phyloP scores from a whole-genome alignment of 1,139 yeast species.

The Kluyveromyces sp. region DNA sequence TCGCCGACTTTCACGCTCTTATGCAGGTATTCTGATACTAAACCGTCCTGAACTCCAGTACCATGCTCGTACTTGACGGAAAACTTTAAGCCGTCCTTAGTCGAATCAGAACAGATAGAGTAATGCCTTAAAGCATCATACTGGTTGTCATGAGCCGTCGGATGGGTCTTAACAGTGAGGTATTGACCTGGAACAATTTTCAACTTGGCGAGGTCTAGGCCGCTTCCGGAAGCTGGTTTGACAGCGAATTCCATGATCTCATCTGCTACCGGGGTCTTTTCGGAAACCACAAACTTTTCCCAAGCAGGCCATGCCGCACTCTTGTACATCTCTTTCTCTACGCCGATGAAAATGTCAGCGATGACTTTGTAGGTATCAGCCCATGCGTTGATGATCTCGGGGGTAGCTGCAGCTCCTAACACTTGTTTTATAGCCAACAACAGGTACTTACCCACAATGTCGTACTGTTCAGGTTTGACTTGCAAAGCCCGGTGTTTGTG shows the following conservation, averaged over 20 bases:
- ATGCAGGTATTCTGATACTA: conserved; percentile 50
- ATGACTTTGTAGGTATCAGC: conserved; percentile 55
- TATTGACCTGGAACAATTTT: conserved; percentile 50
- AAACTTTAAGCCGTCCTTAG: conserved; percentile 29
- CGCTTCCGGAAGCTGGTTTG: conserved; percentile 38
- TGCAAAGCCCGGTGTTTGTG: conserved; percentile 61
- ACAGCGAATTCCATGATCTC: conserved; percentile 46
- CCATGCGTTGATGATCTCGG: conserved; percentile 59
- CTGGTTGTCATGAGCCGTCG: conserved; percentile 25
- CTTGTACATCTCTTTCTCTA: conserved; percentile 45
- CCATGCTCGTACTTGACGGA: conserved; percentile 41
- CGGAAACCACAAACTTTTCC: conserved; percentile 43
- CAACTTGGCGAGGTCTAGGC: conserved; percentile 32
- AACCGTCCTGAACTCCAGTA: conserved; percentile 38
- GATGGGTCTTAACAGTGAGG: conserved; percentile 44
- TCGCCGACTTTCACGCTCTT: conserved; percentile 45
- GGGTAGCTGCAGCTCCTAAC: conserved; percentile 52
- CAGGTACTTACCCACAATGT: conserved; percentile 53
- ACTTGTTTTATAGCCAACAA: conserved; percentile 48
- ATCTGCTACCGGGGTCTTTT: conserved; percentile 39
- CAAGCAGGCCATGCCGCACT: conserved; percentile 50
- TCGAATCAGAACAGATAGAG: conserved; percentile 26
- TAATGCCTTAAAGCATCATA: conserved; percentile 31
- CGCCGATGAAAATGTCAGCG: conserved; percentile 53
- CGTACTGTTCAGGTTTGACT: conserved; percentile 56